Base-by-base conservation (phyloP, 306 rosid species). In the Vigna nakashimae region DNA sequence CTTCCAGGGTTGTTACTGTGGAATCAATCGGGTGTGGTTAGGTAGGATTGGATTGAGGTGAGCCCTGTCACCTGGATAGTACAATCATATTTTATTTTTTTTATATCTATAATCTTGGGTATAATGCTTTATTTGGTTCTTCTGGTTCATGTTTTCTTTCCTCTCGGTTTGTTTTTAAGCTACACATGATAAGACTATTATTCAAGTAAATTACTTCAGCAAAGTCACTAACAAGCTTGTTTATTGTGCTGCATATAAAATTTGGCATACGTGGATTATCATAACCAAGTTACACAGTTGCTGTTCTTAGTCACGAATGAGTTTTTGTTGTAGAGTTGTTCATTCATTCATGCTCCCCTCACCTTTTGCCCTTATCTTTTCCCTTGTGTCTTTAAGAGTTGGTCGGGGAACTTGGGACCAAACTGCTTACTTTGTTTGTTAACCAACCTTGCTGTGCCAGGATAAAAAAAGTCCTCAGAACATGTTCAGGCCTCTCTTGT, bases 401-500 rank as follows among this genome's bases (percentile, higher is more conserved):
- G 52, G 36, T 56, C 13, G 53, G 7, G 17, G 17, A 13, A 49
- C 53, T 49, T 49, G 62, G 65, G 28, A 69, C 69, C 71, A 34
- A 75, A 52, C 10, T 48, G 45, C 60, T 60, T 57, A 75, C 42
- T 75, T 22, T 36, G 28, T 64, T 80, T 75, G 49, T 69, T 30
- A 55, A 52, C 46, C 22, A 71, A 48, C 65, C 69, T 69, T 67
- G 40, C 72, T 72, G 48, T 83, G 86, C 92, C 92, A 92, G 97
- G 97, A 92, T 85, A 85, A 89, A 22, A 92, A 89, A 82, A 85
- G 76, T 79, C 96, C 96, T 77, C 96, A 86, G 63, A 90, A 90
- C 78, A 92, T 92, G 97, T 92, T 92, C 82, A 82, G 96, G 85
- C 97, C 97, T 22, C 97, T 92, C 52, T 79, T 92, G 75, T 90